phyloP scores from a whole-genome alignment of 345 rosid genomes.

The Linum tenue region DNA sequence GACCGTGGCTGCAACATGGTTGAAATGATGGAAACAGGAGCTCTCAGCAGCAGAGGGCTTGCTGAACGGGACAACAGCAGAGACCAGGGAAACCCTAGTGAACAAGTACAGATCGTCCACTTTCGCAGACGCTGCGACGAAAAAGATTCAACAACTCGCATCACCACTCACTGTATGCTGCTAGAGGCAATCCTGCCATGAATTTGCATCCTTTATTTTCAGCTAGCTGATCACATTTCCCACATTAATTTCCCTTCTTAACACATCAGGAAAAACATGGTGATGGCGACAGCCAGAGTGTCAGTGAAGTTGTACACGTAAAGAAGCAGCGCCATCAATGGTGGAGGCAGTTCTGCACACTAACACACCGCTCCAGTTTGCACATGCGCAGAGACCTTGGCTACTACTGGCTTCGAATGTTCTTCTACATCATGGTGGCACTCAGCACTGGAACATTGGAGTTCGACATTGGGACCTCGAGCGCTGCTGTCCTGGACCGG shows the following conservation, averaged over 20 bases:
- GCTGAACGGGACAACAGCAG: background rate
- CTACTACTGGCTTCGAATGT: conserved; percentile 30
- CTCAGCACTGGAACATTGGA: conserved; percentile 18
- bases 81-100: conserved; percentile 10
- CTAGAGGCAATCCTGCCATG: background rate
- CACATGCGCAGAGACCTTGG: conserved; percentile 32
- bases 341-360: conserved; percentile 23
- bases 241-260: too few species aligned
- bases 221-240: too few species aligned
- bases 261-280: background rate
- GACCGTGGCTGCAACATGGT: too few species aligned
- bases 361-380: conserved; percentile 22
- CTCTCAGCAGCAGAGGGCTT: background rate
- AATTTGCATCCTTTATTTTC: too few species aligned
- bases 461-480: conserved; percentile 18
- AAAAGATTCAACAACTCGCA: conserved; percentile 16
- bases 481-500: conserved; percentile 13
- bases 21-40: background rate
- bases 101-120: conserved; percentile 11
- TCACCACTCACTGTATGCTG: conserved; percentile 13
- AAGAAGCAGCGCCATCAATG: conserved; percentile 3
- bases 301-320: background rate
- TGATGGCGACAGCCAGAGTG: background rate
- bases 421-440: conserved; percentile 20
- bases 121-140: conserved; percentile 11